Evolutionary conservation across 2,329 filamentous ascomycete genomes (phyloP), one percentile per base, ranked within the genome.

Genomic region (Aspergillus quadrilineatus): DNA sequence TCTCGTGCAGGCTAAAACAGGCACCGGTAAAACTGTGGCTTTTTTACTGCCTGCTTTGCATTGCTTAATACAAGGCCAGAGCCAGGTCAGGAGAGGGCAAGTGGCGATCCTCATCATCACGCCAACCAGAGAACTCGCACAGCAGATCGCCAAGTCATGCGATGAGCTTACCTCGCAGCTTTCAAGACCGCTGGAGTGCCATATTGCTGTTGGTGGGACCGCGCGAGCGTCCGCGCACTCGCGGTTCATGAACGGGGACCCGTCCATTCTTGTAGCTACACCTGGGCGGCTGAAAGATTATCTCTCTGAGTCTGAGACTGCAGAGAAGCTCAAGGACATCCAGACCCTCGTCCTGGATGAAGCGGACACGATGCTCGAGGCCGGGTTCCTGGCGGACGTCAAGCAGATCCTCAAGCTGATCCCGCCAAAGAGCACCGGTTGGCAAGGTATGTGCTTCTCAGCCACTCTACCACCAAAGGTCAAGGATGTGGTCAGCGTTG

Each of bases 391-490:
- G 28, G 75, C 77, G 9, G 80, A 79, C 22, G 77, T 84, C 54
- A 79, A 78, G 62, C 73, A 78, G 49, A 82, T 85, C 34, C 72
- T 84, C 30, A 71, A 69, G 22, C 72, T 75, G 34, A 75, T 85
- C 44, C 82, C 82, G 8, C 72, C 77, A 6, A 83, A 83, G 72
- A 73, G 66, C 55, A 63, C 60, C 6, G 78, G 77, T 36, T 71
- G 69, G 69, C 69, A 71, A 50, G 80, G 79, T 53, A 85, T 97
- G 68, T 87, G 97, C 69, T 96, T 94, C 74, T 96, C 92, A 14
- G 92, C 92, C 48, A 97, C 92, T 14, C 89, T 97, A 43, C 90
- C 92, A 45, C 83, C 85, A 58, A 84, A 91, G 60, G 92, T 97
- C 54, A 86, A 95, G 59, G 79, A 84, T 46, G 82, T 97, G 17